Evolutionary conservation across 73 alveolate species (phyloP).

Genomic region (Diophrys appendiculata): DNA sequence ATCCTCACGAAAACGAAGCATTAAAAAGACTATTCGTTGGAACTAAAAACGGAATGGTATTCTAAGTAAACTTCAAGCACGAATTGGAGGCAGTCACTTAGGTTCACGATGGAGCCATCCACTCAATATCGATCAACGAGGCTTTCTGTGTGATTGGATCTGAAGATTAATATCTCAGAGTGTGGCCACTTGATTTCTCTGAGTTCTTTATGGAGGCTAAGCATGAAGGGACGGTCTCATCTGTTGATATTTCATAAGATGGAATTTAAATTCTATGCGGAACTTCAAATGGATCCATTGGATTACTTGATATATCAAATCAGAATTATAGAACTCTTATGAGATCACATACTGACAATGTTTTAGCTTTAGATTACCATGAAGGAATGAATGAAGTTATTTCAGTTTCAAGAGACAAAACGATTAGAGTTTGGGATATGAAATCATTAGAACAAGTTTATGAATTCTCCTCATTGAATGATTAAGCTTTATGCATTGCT

Average conservation of each 20-base stretch:
- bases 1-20: constrained; percentile 55
- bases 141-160: constrained; percentile 97
- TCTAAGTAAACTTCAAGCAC: constrained; percentile 61
- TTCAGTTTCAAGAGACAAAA: constrained; percentile 74
- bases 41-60: constrained; percentile 73
- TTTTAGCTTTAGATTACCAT: constrained; percentile 64
- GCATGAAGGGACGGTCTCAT: constrained; percentile 93
- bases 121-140: constrained; percentile 82
- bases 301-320: constrained; percentile 84
- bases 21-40: constrained; percentile 68
- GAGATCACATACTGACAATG: constrained; percentile 91
- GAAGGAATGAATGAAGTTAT: constrained; percentile 49
- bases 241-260: constrained; percentile 92
- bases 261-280: constrained; percentile 93
- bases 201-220: constrained; percentile 97
- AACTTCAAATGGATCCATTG: constrained; percentile 89
- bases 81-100: constrained; percentile 81
- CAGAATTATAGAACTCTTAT: constrained; percentile 87
- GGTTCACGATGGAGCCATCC: constrained; percentile 87
- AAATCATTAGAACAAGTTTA: constrained; percentile 69
- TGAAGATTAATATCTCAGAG: constrained; percentile 89
- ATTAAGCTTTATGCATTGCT: constrained; percentile 66
- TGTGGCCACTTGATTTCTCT: constrained; percentile 95
- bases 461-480: constrained; percentile 81
- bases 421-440: constrained; percentile 84